Evolutionary conservation across 192 early-diverging fungal species (phyloP).

Genomic region (Neocallimastix lanati): DNA sequence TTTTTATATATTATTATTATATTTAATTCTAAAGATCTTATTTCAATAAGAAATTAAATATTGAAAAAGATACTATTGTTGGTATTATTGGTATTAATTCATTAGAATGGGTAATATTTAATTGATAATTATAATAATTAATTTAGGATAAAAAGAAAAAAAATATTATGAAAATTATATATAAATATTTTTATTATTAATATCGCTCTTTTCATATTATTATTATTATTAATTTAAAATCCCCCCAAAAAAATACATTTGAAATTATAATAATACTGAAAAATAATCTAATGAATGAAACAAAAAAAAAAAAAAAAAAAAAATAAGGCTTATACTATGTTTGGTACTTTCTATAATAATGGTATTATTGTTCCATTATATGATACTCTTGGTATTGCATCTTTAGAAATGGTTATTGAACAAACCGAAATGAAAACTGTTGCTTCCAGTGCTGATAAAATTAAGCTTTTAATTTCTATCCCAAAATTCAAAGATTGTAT

Average conservation of each 20-base stretch:
- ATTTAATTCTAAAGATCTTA: background rate
- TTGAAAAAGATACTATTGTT: background rate
- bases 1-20: too few species aligned
- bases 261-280: too few species aligned
- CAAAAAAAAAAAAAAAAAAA: too few species aligned
- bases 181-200: too few species aligned
- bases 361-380: background rate
- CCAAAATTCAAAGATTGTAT: background rate
- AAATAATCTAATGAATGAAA: background rate
- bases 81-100: background rate
- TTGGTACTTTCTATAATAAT: background rate
- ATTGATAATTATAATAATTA: too few species aligned
- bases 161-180: too few species aligned
- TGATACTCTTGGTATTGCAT: background rate
- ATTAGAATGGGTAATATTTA: background rate
- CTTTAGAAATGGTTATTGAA: background rate
- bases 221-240: too few species aligned
- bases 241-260: too few species aligned
- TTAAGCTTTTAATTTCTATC: background rate
- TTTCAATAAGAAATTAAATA: background rate
- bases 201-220: too few species aligned
- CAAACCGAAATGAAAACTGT: background rate
- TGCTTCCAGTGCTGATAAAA: background rate
- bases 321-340: background rate
- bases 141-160: too few species aligned